Evolutionary conservation across 768 basidiomycete species (phyloP).

Genomic region (Mycena pura): DNA sequence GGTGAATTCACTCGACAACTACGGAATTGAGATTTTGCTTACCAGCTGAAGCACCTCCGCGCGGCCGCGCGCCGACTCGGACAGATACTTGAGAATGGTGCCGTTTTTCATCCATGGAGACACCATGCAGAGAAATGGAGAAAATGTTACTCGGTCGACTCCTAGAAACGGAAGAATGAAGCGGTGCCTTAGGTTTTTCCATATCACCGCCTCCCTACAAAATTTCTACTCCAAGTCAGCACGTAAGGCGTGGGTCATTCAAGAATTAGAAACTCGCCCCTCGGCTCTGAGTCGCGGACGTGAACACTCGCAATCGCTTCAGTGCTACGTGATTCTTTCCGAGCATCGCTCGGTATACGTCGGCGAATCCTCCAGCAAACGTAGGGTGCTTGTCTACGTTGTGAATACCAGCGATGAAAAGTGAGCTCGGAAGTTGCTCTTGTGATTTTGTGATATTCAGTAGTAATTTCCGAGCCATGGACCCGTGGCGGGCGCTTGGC

Average conservation of each 20-base stretch:
- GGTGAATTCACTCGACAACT: background rate
- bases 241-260: too few relatives aligned
- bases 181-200: constrained; percentile 36
- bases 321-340: background rate
- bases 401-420: constrained; percentile 21
- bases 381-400: constrained; percentile 14
- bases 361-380: constrained; percentile 29
- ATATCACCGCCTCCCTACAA: constrained; percentile 35
- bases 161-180: constrained; percentile 39
- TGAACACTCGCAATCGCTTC: background rate
- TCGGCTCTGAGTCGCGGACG: background rate
- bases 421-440: constrained; percentile 19
- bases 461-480: constrained; percentile 14
- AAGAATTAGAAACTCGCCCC: background rate
- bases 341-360: constrained; percentile 24
- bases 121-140: constrained; percentile 32
- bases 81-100: constrained; percentile 31
- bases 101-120: constrained; percentile 39
- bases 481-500: background rate
- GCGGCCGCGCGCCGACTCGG: constrained; percentile 22
- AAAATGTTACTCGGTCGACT: constrained; percentile 32
- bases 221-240: constrained; percentile 26
- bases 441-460: constrained; percentile 13
- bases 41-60: constrained; percentile 27
- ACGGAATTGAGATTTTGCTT: background rate